These are phyloP conservation scores for Lupinus albus DNA, from an alignment of 306 rosid genomes.

Conservation along the genomic window DNA sequence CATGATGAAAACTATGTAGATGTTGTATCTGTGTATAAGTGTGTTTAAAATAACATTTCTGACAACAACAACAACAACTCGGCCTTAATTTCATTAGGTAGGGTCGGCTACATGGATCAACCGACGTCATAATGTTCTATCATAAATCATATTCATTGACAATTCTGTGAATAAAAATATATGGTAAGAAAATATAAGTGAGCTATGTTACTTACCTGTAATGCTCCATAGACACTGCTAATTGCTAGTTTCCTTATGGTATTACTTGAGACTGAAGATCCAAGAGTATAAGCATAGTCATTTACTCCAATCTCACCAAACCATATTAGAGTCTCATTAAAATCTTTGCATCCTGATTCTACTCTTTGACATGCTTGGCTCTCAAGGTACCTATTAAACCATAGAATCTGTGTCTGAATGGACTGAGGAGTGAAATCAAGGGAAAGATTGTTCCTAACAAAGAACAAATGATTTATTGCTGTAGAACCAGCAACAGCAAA, in stretches of 20 bases:
- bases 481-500: conserved; percentile 95
- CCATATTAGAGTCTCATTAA: conserved; percentile 79
- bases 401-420: conserved; percentile 70
- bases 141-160: too few relatives aligned
- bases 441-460: conserved; percentile 71
- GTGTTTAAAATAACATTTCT: too few relatives aligned
- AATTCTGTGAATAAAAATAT: background rate
- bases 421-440: conserved; percentile 76
- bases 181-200: background rate
- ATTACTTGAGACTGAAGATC: conserved; percentile 59
- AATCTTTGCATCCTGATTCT: conserved; percentile 46
- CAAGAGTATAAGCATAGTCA: conserved; percentile 86
- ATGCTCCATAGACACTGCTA: conserved; percentile 47
- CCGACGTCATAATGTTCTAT: too few relatives aligned
- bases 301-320: conserved; percentile 97
- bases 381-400: conserved; percentile 71
- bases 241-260: conserved; percentile 63
- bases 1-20: background rate
- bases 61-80: too few relatives aligned
- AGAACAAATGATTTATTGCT: conserved; percentile 73
- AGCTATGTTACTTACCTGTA: conserved; percentile 57
- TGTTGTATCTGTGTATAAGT: background rate
- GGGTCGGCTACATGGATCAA: too few relatives aligned
- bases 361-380: conserved; percentile 47
- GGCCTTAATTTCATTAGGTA: too few relatives aligned